These are phyloP conservation scores for Chimonanthus praecox DNA, from an alignment of 164 flowering plant genomes.

Conservation along the genomic window DNA sequence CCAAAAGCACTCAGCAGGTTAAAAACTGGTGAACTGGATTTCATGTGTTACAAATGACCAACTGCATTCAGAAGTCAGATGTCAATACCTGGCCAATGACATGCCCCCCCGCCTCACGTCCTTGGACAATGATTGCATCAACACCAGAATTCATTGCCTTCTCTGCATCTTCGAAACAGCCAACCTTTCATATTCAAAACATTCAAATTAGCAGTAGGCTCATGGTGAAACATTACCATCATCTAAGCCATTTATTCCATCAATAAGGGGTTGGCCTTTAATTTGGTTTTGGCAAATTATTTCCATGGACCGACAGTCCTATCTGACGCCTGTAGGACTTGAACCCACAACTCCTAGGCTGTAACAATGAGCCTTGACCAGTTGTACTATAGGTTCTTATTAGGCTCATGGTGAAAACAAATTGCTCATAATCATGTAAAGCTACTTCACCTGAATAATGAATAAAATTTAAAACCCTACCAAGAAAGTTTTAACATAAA, in stretches of 20 bases:
- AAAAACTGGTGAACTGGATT: background rate
- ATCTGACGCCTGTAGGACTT: no score
- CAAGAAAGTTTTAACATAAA: background rate
- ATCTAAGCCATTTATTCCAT: no score
- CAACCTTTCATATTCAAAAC: constrained; percentile 46
- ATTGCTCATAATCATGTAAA: background rate
- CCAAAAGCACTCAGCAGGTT: background rate
- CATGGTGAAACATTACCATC: background rate
- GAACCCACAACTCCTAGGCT: no score
- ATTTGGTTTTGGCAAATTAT: no score
- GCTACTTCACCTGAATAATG: background rate
- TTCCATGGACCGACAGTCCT: no score
- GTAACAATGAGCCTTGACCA: no score
- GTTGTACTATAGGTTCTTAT: no score
- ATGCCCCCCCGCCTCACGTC: constrained; percentile 94
- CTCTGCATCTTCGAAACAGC: constrained; percentile 59
- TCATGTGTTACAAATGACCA: background rate
- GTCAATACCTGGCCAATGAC: constrained; percentile 68
- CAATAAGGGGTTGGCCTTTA: no score
- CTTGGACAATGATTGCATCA: constrained; percentile 95
- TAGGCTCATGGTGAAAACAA: background rate
- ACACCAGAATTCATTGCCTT: constrained; percentile 63
- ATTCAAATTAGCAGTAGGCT: constrained; percentile 2
- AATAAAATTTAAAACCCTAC: background rate
- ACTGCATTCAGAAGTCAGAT: background rate